A percentile compares a stretch with the other conserved stretches of the same genome.
Evolutionary conservation across 768 basidiomycete genomes (phyloP).

Genomic region (Clitopilus passeckerianus): DNA sequence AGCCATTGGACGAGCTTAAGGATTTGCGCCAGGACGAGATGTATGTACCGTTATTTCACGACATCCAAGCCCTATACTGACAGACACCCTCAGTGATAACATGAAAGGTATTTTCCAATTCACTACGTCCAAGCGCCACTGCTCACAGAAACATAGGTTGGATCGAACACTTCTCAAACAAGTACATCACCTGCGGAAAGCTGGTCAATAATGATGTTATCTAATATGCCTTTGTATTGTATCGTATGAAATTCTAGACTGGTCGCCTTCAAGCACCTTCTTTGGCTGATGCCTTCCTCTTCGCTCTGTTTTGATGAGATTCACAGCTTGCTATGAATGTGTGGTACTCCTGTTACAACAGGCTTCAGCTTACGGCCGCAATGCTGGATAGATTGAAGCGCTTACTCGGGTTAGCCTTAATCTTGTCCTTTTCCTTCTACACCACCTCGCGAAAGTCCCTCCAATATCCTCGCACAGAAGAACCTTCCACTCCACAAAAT

Average conservation of each 20-base stretch:
- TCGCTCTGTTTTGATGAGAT: not conserved
- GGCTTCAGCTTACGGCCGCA: not conserved
- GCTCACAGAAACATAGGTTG: conserved; percentile 49
- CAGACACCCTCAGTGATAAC: conserved; percentile 60
- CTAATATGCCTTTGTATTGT: conserved; percentile 18
- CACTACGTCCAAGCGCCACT: not conserved
- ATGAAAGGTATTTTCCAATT: conserved; percentile 64
- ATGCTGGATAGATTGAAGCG: not conserved
- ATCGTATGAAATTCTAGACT: conserved; percentile 1
- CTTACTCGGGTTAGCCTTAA: not conserved
- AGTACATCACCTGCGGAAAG: conserved; percentile 87
- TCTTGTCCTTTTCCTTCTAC: not conserved
- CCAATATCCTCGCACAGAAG: conserved; percentile 53
- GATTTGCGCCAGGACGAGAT: conserved; percentile 80
- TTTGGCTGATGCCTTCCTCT: not conserved
- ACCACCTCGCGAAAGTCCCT: conserved; percentile 20
- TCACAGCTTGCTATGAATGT: not conserved
- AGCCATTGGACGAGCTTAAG: conserved; percentile 77
- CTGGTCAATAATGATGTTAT: conserved; percentile 75
- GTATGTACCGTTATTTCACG: conserved; percentile 42
- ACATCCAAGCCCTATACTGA: conserved; percentile 6
- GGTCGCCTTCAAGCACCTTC: not conserved
- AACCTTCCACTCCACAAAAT: conserved; percentile 58
- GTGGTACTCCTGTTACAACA: not conserved
- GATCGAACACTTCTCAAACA: conserved; percentile 91